These are phyloP conservation scores for Trypanosoma lewisi DNA, from an alignment of 208 protist genomes.

Conservation along the genomic window DNA sequence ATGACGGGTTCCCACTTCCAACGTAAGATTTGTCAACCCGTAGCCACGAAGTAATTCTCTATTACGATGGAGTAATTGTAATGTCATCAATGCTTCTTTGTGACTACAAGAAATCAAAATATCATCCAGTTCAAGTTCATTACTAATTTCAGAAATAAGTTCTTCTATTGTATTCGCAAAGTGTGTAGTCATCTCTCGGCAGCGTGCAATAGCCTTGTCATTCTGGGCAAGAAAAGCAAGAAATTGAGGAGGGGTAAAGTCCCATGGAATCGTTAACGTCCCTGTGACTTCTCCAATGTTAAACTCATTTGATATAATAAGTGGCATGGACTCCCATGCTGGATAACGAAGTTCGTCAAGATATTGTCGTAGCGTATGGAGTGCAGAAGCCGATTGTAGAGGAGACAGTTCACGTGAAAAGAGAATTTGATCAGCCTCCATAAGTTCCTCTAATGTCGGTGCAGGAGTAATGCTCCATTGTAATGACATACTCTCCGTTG, in stretches of 20 bases:
- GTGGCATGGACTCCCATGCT: slow-evolving; percentile 83
- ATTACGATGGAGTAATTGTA: slow-evolving; percentile 78
- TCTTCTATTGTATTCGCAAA: slow-evolving; percentile 74
- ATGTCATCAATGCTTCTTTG: slow-evolving; percentile 47
- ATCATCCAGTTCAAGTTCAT: slow-evolving; percentile 73
- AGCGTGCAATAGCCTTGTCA: slow-evolving; percentile 50
- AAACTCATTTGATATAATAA: slow-evolving; percentile 82
- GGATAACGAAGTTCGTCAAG: slow-evolving; percentile 88
- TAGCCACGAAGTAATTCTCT: slow-evolving; percentile 65
- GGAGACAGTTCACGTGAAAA: slow-evolving; percentile 77
- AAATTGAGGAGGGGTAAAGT: slow-evolving; percentile 82
- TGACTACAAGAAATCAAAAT: slow-evolving; percentile 91
- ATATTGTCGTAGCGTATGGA: slow-evolving; percentile 77
- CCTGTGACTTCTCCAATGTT: slow-evolving; percentile 73
- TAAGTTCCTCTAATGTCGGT: slow-evolving; percentile 86
- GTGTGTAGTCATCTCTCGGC: slow-evolving; percentile 36
- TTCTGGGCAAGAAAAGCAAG: slow-evolving; percentile 83
- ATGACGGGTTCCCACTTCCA: slow-evolving; percentile 75
- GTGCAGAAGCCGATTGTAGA: slow-evolving; percentile 80
- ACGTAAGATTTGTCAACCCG: slow-evolving; percentile 73
- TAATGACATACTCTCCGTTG: slow-evolving; percentile 65
- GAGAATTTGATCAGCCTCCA: slow-evolving; percentile 87
- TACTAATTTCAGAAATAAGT: slow-evolving; percentile 80
- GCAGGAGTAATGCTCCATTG: slow-evolving; percentile 74
- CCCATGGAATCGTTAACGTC: slow-evolving; percentile 84